These are phyloP conservation scores for Dorcoceras hygrometricum DNA, from an alignment of 257 asterid species.

Conservation along the genomic window DNA sequence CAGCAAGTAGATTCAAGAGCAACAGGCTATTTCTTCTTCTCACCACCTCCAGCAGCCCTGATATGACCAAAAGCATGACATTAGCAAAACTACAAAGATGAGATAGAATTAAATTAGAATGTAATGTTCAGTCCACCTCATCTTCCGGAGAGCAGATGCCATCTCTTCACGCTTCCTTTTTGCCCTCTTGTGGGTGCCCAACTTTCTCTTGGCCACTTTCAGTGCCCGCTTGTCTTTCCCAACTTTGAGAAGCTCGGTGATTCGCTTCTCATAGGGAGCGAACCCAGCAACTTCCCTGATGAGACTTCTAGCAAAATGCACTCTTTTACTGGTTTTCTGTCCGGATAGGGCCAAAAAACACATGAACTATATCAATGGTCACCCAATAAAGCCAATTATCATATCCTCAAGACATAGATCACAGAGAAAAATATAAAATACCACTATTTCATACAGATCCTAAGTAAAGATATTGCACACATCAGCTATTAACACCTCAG, in stretches of 20 bases:
- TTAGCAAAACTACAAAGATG: not conserved
- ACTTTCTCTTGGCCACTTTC: conserved; percentile 48
- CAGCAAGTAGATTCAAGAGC: not conserved
- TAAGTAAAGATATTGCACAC: not conserved
- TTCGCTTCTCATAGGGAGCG: conserved; percentile 60
- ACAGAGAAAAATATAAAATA: not conserved
- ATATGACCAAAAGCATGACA: conserved; percentile 6
- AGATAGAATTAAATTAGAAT: not conserved
- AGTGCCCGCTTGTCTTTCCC: conserved; percentile 53
- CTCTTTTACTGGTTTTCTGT: conserved; percentile 51
- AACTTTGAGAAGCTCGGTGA: conserved; percentile 53
- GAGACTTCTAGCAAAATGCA: conserved; percentile 44
- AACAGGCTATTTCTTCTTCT: conserved; percentile 31
- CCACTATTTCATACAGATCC: not conserved
- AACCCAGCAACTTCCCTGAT: conserved; percentile 53
- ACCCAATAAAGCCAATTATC: not conserved
- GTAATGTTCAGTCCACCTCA: conserved; percentile 30
- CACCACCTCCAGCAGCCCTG: conserved; percentile 42
- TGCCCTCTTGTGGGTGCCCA: conserved; percentile 58
- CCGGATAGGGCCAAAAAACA: not conserved
- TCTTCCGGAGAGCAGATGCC: conserved; percentile 48
- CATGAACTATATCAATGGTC: conserved; percentile 5
- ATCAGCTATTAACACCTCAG: not conserved
- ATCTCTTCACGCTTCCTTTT: conserved; percentile 61
- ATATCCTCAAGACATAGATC: not conserved